Base-by-base conservation (phyloP, 192 early-diverging fungal genomes). In the Spizellomyces sp. region DNA sequence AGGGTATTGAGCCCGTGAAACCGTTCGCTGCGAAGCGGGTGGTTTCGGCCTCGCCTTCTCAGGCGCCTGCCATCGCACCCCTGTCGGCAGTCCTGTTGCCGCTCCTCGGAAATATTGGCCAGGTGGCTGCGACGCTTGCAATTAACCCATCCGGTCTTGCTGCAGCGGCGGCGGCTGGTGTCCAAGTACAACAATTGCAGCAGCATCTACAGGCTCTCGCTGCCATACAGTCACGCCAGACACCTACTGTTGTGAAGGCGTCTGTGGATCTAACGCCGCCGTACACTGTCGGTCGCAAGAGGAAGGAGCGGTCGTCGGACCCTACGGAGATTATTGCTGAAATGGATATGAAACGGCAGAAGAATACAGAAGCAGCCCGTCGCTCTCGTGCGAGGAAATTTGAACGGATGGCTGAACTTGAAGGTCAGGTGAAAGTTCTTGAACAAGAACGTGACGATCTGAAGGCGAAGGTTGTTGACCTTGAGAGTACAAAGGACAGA, bases 361-460 rank as follows among this genome's bases (percentile, higher is more conserved):
- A 79, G 47, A 83, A 98, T 81, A 98, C 96, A 1, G 95, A 96
- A 75, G 94, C 95, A 9, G 96, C 96, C 0, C 92, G 96, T 60
- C 88, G 96, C 56, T 95, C 93, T 27, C 90, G 96, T 43, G 82
- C 90, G 69, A 89, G 91, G 76, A 86, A 86, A 74, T 90, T 97
- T 88, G 94, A 74, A 45, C 63, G 72, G 4, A 45, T 74, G 55
- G 19, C 94, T 69, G 81, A 85, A 9, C 87, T 97, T n/a, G 96
- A 96, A 74, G 77, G 69, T 48, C 86, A 91, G 22, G 94, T 96
- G 54, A 80, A 84, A 5, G 88, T 90, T 48, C 81, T 96, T 4
- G 90, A 92, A 67, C 70, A 75, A 9, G 86, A 92, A 42, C 55
- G 65, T 17, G 74, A 78, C 48, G 48, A 42, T 14, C 41, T 58